phyloP scores from a whole-genome alignment of 352 stramenopile genomes.

The Phytopythium boreale region DNA sequence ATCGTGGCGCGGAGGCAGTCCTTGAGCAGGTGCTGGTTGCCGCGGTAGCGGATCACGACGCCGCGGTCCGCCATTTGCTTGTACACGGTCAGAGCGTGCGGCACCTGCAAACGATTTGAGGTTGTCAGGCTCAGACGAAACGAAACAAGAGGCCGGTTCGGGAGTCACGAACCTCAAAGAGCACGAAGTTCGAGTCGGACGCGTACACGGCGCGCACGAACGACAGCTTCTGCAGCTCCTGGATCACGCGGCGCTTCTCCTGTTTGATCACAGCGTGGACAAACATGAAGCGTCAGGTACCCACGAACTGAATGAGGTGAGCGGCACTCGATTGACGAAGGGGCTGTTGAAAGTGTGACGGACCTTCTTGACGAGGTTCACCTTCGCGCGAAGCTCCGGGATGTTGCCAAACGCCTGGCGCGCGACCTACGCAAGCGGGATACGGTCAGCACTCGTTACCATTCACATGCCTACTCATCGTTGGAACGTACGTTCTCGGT shows the following conservation, averaged over 20 bases:
- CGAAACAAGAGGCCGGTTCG: background rate
- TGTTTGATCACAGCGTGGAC: constrained; percentile 5
- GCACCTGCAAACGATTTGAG: constrained; percentile 38
- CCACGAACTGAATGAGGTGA: background rate
- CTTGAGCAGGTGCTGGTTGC: constrained; percentile 94
- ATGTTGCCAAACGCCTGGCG: constrained; percentile 64
- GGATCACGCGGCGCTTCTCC: constrained; percentile 82
- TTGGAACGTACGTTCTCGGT: constrained; percentile 66
- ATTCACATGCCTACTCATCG: background rate
- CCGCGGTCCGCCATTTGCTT: constrained; percentile 90
- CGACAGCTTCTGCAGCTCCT: constrained; percentile 82
- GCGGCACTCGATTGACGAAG: no score
- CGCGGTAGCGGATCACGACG: constrained; percentile 96
- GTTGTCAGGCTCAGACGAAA: background rate
- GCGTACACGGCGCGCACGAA: constrained; percentile 94
- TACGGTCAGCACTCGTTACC: background rate
- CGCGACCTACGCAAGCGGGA: constrained; percentile 29
- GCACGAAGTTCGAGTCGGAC: constrained; percentile 97
- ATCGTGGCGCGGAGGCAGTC: constrained; percentile 96
- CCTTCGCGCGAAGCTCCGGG: constrained; percentile 51
- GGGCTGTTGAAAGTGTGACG: constrained; percentile 1
- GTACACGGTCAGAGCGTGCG: constrained; percentile 92
- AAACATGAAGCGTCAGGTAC: background rate
- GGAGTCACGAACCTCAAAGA: constrained; percentile 88
- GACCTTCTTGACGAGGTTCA: constrained; percentile 67